Evolutionary conservation across 805 yeast species (phyloP).

Genomic region (Candida coleopterorum): DNA sequence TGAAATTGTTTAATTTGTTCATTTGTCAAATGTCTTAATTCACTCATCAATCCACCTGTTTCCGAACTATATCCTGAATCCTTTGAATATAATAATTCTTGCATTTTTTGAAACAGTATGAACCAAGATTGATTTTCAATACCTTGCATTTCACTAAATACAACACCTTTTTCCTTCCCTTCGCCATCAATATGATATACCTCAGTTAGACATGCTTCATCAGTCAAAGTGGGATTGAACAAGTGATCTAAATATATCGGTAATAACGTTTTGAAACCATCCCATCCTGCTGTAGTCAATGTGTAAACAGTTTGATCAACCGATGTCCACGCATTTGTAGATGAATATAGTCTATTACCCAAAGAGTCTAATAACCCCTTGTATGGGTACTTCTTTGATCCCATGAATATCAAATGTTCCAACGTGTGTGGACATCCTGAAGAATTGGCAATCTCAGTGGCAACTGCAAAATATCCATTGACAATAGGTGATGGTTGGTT

Average conservation of each 20-base stretch:
- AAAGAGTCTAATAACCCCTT: slow-evolving; percentile 86
- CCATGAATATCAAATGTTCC: slow-evolving; percentile 94
- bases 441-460: slow-evolving; percentile 83
- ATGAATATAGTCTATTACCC: slow-evolving; percentile 78
- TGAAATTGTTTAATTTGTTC: slow-evolving; percentile 78
- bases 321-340: slow-evolving; percentile 96
- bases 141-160: slow-evolving; percentile 95
- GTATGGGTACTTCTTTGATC: slow-evolving; percentile 82
- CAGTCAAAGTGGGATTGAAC: slow-evolving; percentile 78
- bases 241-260: slow-evolving; percentile 91
- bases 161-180: slow-evolving; percentile 93
- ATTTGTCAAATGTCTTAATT: slow-evolving; percentile 67
- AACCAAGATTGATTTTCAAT: slow-evolving; percentile 77
- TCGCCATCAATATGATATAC: slow-evolving; percentile 91
- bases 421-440: slow-evolving; percentile 94
- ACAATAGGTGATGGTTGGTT: slow-evolving; percentile 82
- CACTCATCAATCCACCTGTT: slow-evolving; percentile 85
- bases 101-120: slow-evolving; percentile 54
- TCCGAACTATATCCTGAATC: slow-evolving; percentile 85
- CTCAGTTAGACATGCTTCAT: slow-evolving; percentile 88
- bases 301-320: slow-evolving; percentile 96
- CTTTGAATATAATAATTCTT: slow-evolving; percentile 48
- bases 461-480: slow-evolving; percentile 92
- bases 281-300: slow-evolving; percentile 91
- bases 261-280: slow-evolving; percentile 76